Evolutionary conservation across 2,329 filamentous ascomycete species (phyloP).

Genomic region (Nannizziopsis arthrosporioides): DNA sequence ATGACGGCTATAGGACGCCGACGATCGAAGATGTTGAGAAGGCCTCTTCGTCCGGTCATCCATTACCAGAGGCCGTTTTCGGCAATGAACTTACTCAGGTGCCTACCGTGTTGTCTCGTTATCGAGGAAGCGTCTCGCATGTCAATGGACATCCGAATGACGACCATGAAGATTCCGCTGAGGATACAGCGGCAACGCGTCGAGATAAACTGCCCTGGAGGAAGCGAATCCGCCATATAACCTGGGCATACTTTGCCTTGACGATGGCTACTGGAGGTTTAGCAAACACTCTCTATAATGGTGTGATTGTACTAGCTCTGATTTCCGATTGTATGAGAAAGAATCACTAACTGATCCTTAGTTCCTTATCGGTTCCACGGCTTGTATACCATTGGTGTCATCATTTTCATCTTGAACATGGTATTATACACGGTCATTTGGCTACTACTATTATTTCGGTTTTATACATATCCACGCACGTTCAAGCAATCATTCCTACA

Average conservation of each 20-base stretch:
- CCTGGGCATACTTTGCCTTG: constrained; percentile 71
- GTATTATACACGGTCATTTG: constrained; percentile 53
- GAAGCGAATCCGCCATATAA: constrained; percentile 50
- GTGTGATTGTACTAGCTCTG: constrained; percentile 36
- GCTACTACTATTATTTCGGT: constrained; percentile 54
- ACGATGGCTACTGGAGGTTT: constrained; percentile 52
- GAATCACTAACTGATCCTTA: constrained; percentile 35
- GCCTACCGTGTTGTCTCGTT: constrained; percentile 9
- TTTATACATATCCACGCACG: constrained; percentile 57
- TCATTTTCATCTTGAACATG: constrained; percentile 54
- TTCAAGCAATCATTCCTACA: constrained; percentile 62
- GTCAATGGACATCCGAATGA: neutral
- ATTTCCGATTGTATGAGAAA: constrained; percentile 33
- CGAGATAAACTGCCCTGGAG: constrained; percentile 34
- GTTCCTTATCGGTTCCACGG: constrained; percentile 46
- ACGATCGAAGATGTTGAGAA: constrained; percentile 34
- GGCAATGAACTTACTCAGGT: constrained; percentile 3
- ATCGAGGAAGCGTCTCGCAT: constrained; percentile 3
- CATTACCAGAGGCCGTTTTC: constrained; percentile 11
- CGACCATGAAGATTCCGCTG: neutral
- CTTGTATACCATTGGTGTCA: constrained; percentile 47
- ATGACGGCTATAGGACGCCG: constrained; percentile 37
- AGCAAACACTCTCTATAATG: constrained; percentile 47
- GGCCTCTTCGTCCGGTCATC: constrained; percentile 12
- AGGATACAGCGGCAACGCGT: neutral